These are phyloP conservation scores for Aspergillus tamarii DNA, from an alignment of 2,329 filamentous ascomycete genomes.

Conservation along the genomic window DNA sequence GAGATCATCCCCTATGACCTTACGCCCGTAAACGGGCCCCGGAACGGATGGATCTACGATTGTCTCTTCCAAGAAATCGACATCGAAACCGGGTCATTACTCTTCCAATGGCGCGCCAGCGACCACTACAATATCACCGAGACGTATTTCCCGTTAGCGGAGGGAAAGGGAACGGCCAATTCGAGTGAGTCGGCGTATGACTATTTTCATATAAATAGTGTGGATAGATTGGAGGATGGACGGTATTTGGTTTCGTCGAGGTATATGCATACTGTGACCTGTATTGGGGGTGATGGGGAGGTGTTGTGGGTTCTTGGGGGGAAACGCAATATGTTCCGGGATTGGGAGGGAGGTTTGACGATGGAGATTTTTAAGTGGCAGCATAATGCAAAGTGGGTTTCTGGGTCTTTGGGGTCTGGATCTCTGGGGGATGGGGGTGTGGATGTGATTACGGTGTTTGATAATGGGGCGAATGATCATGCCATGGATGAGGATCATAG, in stretches of 20 bases:
- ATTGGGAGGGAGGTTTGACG: constrained; percentile 24
- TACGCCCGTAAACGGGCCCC: constrained; percentile 25
- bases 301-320: constrained; percentile 34
- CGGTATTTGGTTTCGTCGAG: constrained; percentile 7
- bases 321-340: constrained; percentile 32
- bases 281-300: constrained; percentile 24
- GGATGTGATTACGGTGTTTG: constrained; percentile 27
- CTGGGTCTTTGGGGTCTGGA: too few relatives aligned
- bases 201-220: constrained; percentile 31
- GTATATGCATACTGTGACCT: constrained; percentile 7
- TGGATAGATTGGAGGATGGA: constrained; percentile 51
- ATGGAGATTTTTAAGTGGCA: constrained; percentile 31
- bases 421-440: not conserved
- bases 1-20: constrained; percentile 31
- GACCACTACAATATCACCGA: constrained; percentile 22
- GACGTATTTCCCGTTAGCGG: not conserved
- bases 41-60: constrained; percentile 33
- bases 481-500: constrained; percentile 18
- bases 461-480: constrained; percentile 30
- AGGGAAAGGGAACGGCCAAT: not conserved
- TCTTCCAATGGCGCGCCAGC: constrained; percentile 34
- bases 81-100: constrained; percentile 29
- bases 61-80: constrained; percentile 35
- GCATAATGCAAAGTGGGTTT: constrained; percentile 33
- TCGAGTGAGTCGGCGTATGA: not conserved